A percentile compares a stretch with the other conserved stretches of the same genome.
Evolutionary conservation across 2,329 filamentous ascomycete species (phyloP).

Genomic region (Pseudocercospora pini-densiflorae): DNA sequence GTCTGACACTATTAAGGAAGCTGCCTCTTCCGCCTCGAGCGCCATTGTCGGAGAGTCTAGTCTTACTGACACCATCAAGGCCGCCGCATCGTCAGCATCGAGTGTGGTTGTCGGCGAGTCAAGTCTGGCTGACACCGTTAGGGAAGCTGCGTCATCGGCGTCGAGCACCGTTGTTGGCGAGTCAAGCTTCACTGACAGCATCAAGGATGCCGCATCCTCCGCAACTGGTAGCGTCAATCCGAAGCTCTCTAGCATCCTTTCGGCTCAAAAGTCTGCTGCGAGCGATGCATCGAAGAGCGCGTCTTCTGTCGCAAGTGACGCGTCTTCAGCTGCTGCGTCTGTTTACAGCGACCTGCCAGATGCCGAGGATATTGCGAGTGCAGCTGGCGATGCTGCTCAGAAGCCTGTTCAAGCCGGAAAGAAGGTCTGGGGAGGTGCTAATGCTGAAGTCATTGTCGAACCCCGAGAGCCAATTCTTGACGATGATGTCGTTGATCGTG

Average conservation of each 20-base stretch:
- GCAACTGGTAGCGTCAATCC: constrained; percentile 23
- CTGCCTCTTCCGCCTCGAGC: constrained; percentile 23
- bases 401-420: constrained; percentile 29
- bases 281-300: constrained; percentile 22
- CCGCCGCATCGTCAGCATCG: constrained; percentile 32
- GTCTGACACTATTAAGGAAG: constrained; percentile 20
- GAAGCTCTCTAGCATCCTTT: constrained; percentile 32
- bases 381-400: constrained; percentile 22
- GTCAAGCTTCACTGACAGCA: constrained; percentile 34
- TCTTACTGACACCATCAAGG: constrained; percentile 23
- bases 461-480: constrained; percentile 56
- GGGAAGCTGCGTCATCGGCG: constrained; percentile 37
- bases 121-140: constrained; percentile 34
- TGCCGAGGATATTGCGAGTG: constrained; percentile 22
- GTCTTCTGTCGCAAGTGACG: constrained; percentile 34
- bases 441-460: constrained; percentile 56
- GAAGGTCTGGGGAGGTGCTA: constrained; percentile 60
- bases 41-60: constrained; percentile 22
- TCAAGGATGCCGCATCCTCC: constrained; percentile 35
- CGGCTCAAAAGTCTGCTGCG: constrained; percentile 26
- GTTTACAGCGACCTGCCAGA: constrained; percentile 22
- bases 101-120: constrained; percentile 34
- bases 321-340: constrained; percentile 33
- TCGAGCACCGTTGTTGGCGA: constrained; percentile 34
- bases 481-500: constrained; percentile 43